These are phyloP conservation scores for Coemansia sp. DNA, from an alignment of 192 early-diverging fungal species.

Conservation along the genomic window DNA sequence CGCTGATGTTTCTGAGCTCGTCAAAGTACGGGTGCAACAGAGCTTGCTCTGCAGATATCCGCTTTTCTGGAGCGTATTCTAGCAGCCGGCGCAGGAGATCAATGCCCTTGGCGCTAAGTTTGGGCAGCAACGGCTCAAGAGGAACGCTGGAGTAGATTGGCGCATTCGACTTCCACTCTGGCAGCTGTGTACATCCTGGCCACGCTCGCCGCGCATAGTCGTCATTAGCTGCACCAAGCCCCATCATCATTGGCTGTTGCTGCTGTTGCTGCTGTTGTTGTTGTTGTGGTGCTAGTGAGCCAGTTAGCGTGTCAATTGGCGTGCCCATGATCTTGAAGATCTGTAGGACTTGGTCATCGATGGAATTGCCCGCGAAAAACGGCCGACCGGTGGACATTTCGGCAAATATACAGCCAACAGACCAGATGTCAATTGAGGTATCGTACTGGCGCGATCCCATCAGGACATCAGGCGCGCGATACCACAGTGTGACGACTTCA, in stretches of 20 bases:
- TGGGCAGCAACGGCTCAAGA: slow-evolving; percentile 77
- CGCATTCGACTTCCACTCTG: slow-evolving; percentile 84
- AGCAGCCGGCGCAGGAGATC: slow-evolving; percentile 79
- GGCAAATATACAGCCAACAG: slow-evolving; percentile 86
- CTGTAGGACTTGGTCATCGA: slow-evolving; percentile 80
- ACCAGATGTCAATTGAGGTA: slow-evolving; percentile 88
- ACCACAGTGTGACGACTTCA: slow-evolving; percentile 89
- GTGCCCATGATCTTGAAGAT: slow-evolving; percentile 93
- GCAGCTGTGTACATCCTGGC: slow-evolving; percentile 83
- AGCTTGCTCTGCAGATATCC: slow-evolving; percentile 78
- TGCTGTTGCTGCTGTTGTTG: slow-evolving; percentile 8
- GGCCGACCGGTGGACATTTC: slow-evolving; percentile 89
- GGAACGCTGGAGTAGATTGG: slow-evolving; percentile 71
- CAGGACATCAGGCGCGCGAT: slow-evolving; percentile 84
- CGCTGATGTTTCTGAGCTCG: slow-evolving; percentile 40
- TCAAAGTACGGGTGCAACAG: slow-evolving; percentile 59
- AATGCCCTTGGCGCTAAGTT: slow-evolving; percentile 81
- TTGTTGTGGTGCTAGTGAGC: not conserved
- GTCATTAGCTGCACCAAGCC: not conserved
- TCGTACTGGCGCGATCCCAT: slow-evolving; percentile 88
- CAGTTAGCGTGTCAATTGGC: slow-evolving; percentile 51
- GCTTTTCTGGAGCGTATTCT: slow-evolving; percentile 76
- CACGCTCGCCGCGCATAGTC: slow-evolving; percentile 57
- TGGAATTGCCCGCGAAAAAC: slow-evolving; percentile 88
- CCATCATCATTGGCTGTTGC: not conserved